Conservation (phyloP, 192 early-diverging fungal genomes). For the Coemansia sp. region DNA sequence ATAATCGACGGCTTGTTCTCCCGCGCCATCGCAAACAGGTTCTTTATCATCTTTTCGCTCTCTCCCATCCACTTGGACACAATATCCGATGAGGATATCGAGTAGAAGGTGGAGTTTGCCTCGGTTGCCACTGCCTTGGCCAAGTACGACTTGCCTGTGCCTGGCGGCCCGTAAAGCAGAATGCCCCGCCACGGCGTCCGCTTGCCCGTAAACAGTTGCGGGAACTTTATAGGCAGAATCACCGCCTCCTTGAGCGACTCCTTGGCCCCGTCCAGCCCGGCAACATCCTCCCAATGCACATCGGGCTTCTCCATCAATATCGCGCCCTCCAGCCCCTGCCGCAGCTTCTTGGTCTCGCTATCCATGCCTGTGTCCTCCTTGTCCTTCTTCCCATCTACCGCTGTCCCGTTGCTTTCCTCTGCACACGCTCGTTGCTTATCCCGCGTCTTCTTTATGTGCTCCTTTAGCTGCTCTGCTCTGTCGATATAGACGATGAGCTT, state of each 20-base stretch:
- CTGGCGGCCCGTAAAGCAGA: slow-evolving; percentile 93
- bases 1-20: slow-evolving; percentile 94
- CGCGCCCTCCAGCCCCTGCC: slow-evolving; percentile 66
- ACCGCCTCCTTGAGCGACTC: slow-evolving; percentile 98
- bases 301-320: slow-evolving; percentile 96
- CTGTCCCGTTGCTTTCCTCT: slow-evolving; percentile 49
- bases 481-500: slow-evolving; percentile 91
- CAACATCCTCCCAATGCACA: slow-evolving; percentile 95
- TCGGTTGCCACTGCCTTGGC: slow-evolving; percentile 99
- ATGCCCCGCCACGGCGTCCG: slow-evolving; percentile 97
- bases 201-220: slow-evolving; percentile 93
- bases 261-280: slow-evolving; percentile 92
- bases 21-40: slow-evolving; percentile 90
- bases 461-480: slow-evolving; percentile 92
- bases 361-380: slow-evolving; percentile 62
- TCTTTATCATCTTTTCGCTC: slow-evolving; percentile 90
- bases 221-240: slow-evolving; percentile 96
- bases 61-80: slow-evolving; percentile 99
- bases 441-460: slow-evolving; percentile 69
- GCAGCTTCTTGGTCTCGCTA: slow-evolving; percentile 77
- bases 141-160: slow-evolving; percentile 95
- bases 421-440: slow-evolving; percentile 66
- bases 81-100: slow-evolving; percentile 94
- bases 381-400: slow-evolving; percentile 38
- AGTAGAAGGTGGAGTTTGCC: slow-evolving; percentile 93